These are phyloP conservation scores for Pleurozium schreberi DNA, from an alignment of 225 moss, liverwort and hornwort species.

Conservation along the genomic window DNA sequence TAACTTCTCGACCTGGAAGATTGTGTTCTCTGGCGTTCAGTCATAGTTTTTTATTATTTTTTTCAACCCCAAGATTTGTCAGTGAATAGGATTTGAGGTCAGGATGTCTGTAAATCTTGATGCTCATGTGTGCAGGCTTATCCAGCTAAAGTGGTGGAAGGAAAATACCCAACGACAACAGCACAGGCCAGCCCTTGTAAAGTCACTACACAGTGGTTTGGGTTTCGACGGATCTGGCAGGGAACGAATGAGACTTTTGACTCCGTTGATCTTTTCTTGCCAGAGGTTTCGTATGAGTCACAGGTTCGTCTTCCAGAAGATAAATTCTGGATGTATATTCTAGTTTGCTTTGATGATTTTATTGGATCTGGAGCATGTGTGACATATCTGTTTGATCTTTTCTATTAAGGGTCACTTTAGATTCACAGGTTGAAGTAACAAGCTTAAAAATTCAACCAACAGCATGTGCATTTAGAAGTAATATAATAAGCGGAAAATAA, in stretches of 20 bases:
- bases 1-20: neutral
- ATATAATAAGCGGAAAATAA: neutral
- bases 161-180: slow-evolving; percentile 62
- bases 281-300: slow-evolving; percentile 76
- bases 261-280: slow-evolving; percentile 66
- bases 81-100: neutral
- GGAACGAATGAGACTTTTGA: slow-evolving; percentile 65
- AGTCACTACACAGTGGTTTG: slow-evolving; percentile 79
- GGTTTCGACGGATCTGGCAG: slow-evolving; percentile 79
- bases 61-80: neutral
- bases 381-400: neutral
- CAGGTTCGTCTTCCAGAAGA: slow-evolving; percentile 32
- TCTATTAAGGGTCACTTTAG: neutral
- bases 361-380: neutral
- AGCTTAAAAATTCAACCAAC: neutral
- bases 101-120: neutral
- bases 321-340: neutral
- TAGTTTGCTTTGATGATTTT: neutral
- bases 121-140: slow-evolving; percentile 49
- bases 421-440: neutral
- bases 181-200: slow-evolving; percentile 75
- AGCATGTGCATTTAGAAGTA: neutral
- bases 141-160: slow-evolving; percentile 56
- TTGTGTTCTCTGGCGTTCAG: neutral
- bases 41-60: neutral